Evolutionary conservation across 2,329 filamentous ascomycete species (phyloP).

Genomic region (Fusarium sp.): DNA sequence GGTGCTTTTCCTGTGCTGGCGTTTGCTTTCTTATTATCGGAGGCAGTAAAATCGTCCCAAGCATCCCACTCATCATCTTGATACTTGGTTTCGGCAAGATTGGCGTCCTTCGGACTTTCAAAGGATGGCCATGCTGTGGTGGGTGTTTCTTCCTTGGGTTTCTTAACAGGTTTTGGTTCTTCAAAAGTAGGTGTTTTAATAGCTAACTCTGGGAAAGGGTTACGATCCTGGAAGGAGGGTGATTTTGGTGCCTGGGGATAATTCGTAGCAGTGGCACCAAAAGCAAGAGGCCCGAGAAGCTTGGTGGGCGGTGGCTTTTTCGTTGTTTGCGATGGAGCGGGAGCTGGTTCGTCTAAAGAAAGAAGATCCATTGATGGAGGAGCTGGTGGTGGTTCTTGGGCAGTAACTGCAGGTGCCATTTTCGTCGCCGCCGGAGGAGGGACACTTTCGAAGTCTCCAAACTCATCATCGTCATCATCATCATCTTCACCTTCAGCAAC

Average conservation of each 20-base stretch:
- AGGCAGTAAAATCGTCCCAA: conserved; percentile 58
- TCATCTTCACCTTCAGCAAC: conserved; percentile 54
- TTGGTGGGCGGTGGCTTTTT: conserved; percentile 45
- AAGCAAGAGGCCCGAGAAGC: conserved; percentile 45
- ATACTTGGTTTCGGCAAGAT: conserved; percentile 22
- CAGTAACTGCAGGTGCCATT: conserved; percentile 13
- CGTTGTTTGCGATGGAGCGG: conserved; percentile 17
- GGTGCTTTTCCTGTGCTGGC: conserved; percentile 26
- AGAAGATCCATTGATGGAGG: conserved; percentile 53
- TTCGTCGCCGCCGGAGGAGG: conserved; percentile 6
- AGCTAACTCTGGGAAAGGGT: conserved; percentile 61
- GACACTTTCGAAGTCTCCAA: conserved; percentile 68
- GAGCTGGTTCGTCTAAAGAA: conserved; percentile 49
- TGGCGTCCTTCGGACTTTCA: conserved; percentile 32
- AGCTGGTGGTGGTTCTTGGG: conserved; percentile 28
- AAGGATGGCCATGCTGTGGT: conserved; percentile 58
- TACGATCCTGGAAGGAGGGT: conserved; percentile 63
- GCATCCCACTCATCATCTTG: conserved; percentile 61
- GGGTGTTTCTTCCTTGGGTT: conserved; percentile 51
- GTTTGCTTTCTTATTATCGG: conserved; percentile 29
- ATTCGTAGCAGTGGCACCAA: conserved; percentile 39
- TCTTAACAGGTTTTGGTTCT: conserved; percentile 47
- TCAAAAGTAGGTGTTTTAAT: conserved; percentile 55
- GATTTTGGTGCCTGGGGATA: conserved; percentile 62
- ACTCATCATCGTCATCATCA: conserved; percentile 59